phyloP scores from a whole-genome alignment of 805 yeast species.

The Saccharomyces paradoxus region DNA sequence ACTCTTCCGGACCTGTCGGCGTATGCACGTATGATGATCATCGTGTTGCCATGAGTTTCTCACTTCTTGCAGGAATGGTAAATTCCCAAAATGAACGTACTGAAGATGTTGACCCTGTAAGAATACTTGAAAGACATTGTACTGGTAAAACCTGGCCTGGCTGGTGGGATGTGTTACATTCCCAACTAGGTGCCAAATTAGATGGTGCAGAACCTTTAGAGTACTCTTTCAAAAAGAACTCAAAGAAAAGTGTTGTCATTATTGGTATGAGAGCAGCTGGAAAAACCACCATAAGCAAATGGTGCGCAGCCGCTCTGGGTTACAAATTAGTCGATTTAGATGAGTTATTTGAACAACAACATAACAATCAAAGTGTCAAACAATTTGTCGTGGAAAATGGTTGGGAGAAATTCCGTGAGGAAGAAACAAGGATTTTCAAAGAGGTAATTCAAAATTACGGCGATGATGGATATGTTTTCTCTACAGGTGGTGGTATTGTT shows the following conservation, averaged over 20 bases:
- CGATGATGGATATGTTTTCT: slow-evolving; percentile 54
- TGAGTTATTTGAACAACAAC: slow-evolving; percentile 50
- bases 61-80: slow-evolving; percentile 72
- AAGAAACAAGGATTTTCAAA: slow-evolving; percentile 52
- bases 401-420: slow-evolving; percentile 79
- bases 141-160: slow-evolving; percentile 99
- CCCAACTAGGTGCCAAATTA: slow-evolving; percentile 52
- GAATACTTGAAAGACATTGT: slow-evolving; percentile 79
- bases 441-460: slow-evolving; percentile 35
- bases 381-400: slow-evolving; percentile 56
- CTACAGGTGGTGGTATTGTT: slow-evolving; percentile 96
- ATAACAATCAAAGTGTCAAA: slow-evolving; percentile 41
- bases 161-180: slow-evolving; percentile 93
- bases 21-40: slow-evolving; percentile 86
- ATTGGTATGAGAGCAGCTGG: slow-evolving; percentile 99
- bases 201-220: slow-evolving; percentile 60
- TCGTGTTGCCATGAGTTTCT: slow-evolving; percentile 96
- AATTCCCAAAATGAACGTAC: slow-evolving; percentile 4
- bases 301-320: slow-evolving; percentile 66
- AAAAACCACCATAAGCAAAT: slow-evolving; percentile 73
- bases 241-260: slow-evolving; percentile 49
- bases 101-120: slow-evolving; percentile 39
- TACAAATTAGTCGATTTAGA: slow-evolving; percentile 72
- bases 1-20: slow-evolving; percentile 39
- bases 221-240: slow-evolving; percentile 2